Conservation (phyloP, 805 yeast genomes). For the Zygosaccharomyces bisporus region DNA sequence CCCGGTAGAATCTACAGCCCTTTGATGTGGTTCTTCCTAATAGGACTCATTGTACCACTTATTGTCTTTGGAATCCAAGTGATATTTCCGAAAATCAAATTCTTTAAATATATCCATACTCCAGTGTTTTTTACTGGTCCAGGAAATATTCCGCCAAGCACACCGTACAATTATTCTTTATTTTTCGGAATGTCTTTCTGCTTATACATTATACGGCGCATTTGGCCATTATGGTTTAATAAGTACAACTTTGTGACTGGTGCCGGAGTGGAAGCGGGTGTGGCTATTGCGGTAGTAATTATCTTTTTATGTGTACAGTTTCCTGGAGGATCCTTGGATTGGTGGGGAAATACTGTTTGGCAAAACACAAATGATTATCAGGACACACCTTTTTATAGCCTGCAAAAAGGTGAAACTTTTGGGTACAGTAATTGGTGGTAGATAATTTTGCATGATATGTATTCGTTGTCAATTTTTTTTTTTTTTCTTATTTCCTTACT, state of each 20-base stretch:
- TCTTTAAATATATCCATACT: slow-evolving; percentile 44
- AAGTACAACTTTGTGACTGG: slow-evolving; percentile 58
- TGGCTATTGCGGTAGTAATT: slow-evolving; percentile 54
- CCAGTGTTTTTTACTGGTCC: slow-evolving; percentile 61
- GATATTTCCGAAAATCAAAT: slow-evolving; percentile 31
- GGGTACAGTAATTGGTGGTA: slow-evolving; percentile 51
- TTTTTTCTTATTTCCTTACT: no score
- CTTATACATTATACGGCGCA: slow-evolving; percentile 44
- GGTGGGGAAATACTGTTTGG: slow-evolving; percentile 63
- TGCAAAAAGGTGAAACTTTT: slow-evolving; percentile 44
- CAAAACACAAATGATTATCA: slow-evolving; percentile 39
- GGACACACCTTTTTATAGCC: slow-evolving; percentile 32
- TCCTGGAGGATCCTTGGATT: slow-evolving; percentile 40
- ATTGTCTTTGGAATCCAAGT: slow-evolving; percentile 35
- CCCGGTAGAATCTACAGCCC: slow-evolving; percentile 51
- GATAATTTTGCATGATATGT: background rate
- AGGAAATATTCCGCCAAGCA: slow-evolving; percentile 71
- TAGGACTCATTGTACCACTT: slow-evolving; percentile 45
- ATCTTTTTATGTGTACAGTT: slow-evolving; percentile 52
- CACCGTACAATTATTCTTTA: slow-evolving; percentile 62
- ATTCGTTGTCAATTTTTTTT: no score
- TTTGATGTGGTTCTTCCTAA: slow-evolving; percentile 51
- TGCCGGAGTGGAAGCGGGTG: slow-evolving; percentile 62
- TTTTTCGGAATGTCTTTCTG: slow-evolving; percentile 45
- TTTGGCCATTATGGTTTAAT: slow-evolving; percentile 54